Evolutionary conservation across 306 rosid genomes (phyloP).

Genomic region (Trifolium fragiferum): DNA sequence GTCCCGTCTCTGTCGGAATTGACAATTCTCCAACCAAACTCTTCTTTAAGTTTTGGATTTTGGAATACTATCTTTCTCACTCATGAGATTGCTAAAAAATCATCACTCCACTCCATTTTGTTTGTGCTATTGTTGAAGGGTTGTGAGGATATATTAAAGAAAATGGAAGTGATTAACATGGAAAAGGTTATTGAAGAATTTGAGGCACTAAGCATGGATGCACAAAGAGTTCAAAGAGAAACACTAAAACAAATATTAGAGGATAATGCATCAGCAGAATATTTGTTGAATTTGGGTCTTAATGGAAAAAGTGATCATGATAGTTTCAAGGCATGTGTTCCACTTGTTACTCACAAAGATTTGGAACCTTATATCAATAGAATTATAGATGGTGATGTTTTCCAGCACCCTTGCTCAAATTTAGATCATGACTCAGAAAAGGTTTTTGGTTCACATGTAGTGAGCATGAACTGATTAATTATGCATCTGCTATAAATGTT

Average conservation of each 20-base stretch:
- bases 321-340: slow-evolving; percentile 79
- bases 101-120: no score
- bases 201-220: slow-evolving; percentile 66
- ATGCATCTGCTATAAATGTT: no score
- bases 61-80: no score
- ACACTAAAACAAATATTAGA: slow-evolving; percentile 73
- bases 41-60: no score
- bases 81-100: no score
- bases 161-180: slow-evolving; percentile 64
- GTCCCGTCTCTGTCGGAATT: no score
- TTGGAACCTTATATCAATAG: slow-evolving; percentile 68
- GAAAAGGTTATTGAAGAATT: slow-evolving; percentile 72
- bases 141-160: slow-evolving; percentile 57
- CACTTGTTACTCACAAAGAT: slow-evolving; percentile 73
- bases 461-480: no score
- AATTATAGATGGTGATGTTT: slow-evolving; percentile 72
- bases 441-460: no score
- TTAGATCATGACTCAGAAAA: no score
- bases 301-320: slow-evolving; percentile 81
- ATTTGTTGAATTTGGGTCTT: slow-evolving; percentile 69
- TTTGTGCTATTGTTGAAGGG: no score
- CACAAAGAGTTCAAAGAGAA: slow-evolving; percentile 73
- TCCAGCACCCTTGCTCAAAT: no score
- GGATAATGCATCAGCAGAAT: slow-evolving; percentile 74
- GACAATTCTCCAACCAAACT: no score